Conservation (phyloP, 768 basidiomycete species). For the Termitomyces sp. region DNA sequence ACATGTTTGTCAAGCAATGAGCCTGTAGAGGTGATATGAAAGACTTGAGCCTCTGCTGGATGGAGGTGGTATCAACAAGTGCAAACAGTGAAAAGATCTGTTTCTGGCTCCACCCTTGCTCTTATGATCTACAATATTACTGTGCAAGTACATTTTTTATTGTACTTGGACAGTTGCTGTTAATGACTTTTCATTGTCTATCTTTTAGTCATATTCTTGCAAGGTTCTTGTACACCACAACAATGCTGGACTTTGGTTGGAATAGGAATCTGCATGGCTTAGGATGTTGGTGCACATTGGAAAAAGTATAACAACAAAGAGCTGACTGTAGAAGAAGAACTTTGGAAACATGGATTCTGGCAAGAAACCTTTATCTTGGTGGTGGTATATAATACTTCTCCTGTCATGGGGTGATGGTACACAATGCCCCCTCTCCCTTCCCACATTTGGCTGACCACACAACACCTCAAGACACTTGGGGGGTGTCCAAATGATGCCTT, state of each 20-base stretch:
- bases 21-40: conserved; percentile 32
- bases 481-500: no score
- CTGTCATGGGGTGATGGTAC: conserved; percentile 46
- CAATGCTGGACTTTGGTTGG: conserved; percentile 68
- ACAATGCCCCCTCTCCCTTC: no score
- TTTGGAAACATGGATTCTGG: conserved; percentile 74
- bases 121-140: conserved; percentile 72
- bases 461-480: no score
- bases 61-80: conserved; percentile 72
- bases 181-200: conserved; percentile 14
- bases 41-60: conserved; percentile 42
- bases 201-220: conserved; percentile 50
- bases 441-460: no score
- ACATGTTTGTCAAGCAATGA: no score
- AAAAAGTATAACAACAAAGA: conserved; percentile 22
- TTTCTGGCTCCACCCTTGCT: conserved; percentile 63
- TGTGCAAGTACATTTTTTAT: conserved; percentile 31
- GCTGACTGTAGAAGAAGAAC: conserved; percentile 55
- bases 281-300: conserved; percentile 77
- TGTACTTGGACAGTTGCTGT: not conserved
- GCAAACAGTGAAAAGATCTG: conserved; percentile 54
- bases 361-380: conserved; percentile 19
- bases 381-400: not conserved
- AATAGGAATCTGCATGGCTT: conserved; percentile 66
- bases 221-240: conserved; percentile 55